Evolutionary conservation across 2,329 filamentous ascomycete genomes (phyloP).

Genomic region (Phoma herbarum): DNA sequence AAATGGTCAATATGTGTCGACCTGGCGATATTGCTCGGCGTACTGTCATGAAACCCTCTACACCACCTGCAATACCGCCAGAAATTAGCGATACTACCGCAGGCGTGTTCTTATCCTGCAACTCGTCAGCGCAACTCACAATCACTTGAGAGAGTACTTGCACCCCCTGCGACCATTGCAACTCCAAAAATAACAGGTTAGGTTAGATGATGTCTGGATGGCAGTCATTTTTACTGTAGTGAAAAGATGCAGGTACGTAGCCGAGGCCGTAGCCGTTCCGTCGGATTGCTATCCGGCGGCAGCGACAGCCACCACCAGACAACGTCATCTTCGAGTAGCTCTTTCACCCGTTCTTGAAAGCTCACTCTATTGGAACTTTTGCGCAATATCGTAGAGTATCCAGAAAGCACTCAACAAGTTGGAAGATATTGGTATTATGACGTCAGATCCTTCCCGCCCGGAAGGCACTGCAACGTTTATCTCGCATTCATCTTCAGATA

Average conservation of each 20-base stretch:
- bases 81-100: conserved; percentile 50
- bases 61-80: conserved; percentile 51
- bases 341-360: neutral
- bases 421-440: neutral
- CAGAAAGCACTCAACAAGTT: neutral
- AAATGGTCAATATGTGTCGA: neutral
- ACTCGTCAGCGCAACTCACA: conserved; percentile 10
- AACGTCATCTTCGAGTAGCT: neutral
- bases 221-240: neutral
- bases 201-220: conserved; percentile 10
- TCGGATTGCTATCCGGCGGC: conserved; percentile 1
- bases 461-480: neutral
- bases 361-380: neutral
- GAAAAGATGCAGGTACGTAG: conserved; percentile 18
- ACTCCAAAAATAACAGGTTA: neutral
- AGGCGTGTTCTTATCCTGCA: conserved; percentile 49
- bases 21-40: conserved; percentile 1
- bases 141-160: conserved; percentile 8
- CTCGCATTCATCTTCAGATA: neutral
- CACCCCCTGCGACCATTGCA: conserved; percentile 46
- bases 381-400: neutral
- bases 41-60: conserved; percentile 52
- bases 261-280: conserved; percentile 16
- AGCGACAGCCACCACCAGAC: neutral
- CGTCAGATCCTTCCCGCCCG: neutral